Base-by-base conservation (phyloP, 257 asterid species). In the Parsonsia alboflavescens region DNA sequence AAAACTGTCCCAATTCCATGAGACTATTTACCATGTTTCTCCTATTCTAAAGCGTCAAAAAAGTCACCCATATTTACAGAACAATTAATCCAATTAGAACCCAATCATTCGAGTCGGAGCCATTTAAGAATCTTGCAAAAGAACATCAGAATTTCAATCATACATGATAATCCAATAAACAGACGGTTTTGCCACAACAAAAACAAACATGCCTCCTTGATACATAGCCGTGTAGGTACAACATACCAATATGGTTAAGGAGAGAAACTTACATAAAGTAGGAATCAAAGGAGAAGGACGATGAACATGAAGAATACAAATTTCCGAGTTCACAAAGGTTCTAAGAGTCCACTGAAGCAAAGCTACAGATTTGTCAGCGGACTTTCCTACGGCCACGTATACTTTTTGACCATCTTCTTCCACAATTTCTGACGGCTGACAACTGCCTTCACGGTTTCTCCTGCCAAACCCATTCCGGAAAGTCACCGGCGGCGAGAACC, bases 241-340 rank as follows among this genome's bases (percentile, higher is more conserved):
- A 16, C n/a, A 28, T 3, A 22, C 62, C 9, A 3, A 22, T 56
- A 21, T 33, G 5, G 49, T 33, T 46, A 77, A 9, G n/a, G 39
- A 42, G 39, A 54, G 76, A 49, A 72, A 75, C 96, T 83, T 77
- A 93, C 98, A 79, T 19, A 88, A 86, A 78, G 97, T 93, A 11
- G 97, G 95, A 76, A 93, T 88, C 68, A 84, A 80, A 5, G 85
- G 86, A 73, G 96, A 88, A 79, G 95, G 98, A 24, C 88, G 85
- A 78, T 91, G 96, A 74, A 91, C 95, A 80, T 91, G 93, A 84
- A 91, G 83, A 89, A 93, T 73, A 26, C 91, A 87, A 76, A 91
- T 71, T 73, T 88, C 91, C 7, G 77, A 63, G 10, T 87, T 84
- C 41, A 80, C 85, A 50, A 87, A 93, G 53, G 65, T 79, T 64